phyloP scores from a whole-genome alignment of 2,329 filamentous ascomycete species.

The Fusarium sp. region DNA sequence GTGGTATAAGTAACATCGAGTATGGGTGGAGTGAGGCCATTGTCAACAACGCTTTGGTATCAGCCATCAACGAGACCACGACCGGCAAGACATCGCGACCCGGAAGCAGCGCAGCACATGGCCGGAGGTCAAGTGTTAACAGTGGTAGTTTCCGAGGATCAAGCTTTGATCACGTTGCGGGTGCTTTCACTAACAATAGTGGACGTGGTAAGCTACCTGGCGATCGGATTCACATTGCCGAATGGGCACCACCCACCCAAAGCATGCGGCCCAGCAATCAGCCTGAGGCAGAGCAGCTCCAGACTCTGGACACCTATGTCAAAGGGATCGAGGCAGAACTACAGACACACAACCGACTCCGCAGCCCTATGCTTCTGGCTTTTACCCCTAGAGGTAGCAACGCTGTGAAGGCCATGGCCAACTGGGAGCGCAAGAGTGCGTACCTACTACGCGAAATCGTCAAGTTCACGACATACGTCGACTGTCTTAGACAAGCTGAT shows the following conservation, averaged over 20 bases:
- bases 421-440: slow-evolving; percentile 96
- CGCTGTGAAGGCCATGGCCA: slow-evolving; percentile 84
- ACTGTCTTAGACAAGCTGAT: slow-evolving; percentile 79
- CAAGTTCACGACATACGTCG: slow-evolving; percentile 96
- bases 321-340: slow-evolving; percentile 87
- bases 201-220: slow-evolving; percentile 75
- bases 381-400: slow-evolving; percentile 89
- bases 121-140: slow-evolving; percentile 57
- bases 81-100: slow-evolving; percentile 56
- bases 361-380: slow-evolving; percentile 86
- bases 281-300: slow-evolving; percentile 83
- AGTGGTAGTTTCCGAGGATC: slow-evolving; percentile 63
- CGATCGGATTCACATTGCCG: slow-evolving; percentile 83
- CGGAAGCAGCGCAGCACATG: slow-evolving; percentile 60
- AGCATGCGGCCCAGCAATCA: slow-evolving; percentile 87
- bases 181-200: slow-evolving; percentile 63
- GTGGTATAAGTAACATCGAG: slow-evolving; percentile 95
- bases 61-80: slow-evolving; percentile 61
- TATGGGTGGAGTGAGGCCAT: slow-evolving; percentile 95
- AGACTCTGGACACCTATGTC: slow-evolving; percentile 80
- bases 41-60: slow-evolving; percentile 70
- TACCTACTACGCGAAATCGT: slow-evolving; percentile 94
- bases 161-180: slow-evolving; percentile 70
- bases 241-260: slow-evolving; percentile 90
- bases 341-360: slow-evolving; percentile 86